phyloP scores from a whole-genome alignment of 352 stramenopile genomes.

The Thalassiosira sp. region DNA sequence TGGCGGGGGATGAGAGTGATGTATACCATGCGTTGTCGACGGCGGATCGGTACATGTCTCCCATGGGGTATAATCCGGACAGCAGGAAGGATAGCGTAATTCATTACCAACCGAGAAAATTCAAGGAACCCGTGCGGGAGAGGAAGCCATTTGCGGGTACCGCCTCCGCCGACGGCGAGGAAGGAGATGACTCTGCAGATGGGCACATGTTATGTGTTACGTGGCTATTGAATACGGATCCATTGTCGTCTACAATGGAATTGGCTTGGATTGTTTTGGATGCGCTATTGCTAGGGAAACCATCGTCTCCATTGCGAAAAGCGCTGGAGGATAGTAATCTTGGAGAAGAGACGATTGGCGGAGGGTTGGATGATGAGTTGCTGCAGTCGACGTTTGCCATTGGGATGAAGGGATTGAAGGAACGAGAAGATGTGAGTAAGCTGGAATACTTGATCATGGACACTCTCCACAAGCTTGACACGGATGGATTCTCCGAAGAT shows the following conservation, averaged over 20 bases:
- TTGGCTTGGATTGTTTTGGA: constrained; percentile 79
- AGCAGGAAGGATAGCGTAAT: constrained; percentile 39
- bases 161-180: constrained; percentile 11
- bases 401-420: constrained; percentile 61
- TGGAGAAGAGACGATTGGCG: constrained; percentile 72
- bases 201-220: constrained; percentile 79
- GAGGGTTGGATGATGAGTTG: constrained; percentile 69
- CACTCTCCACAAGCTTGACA: constrained; percentile 60
- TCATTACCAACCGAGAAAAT: constrained; percentile 36
- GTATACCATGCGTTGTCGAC: constrained; percentile 51
- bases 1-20: constrained; percentile 70
- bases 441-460: constrained; percentile 70
- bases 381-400: constrained; percentile 81
- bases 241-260: constrained; percentile 68
- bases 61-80: constrained; percentile 42
- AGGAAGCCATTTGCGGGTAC: constrained; percentile 34
- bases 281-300: constrained; percentile 77
- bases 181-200: constrained; percentile 34
- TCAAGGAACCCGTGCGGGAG: constrained; percentile 29
- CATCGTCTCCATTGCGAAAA: constrained; percentile 56
- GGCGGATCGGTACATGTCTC: constrained; percentile 66
- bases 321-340: constrained; percentile 58
- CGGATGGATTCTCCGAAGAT: constrained; percentile 77
- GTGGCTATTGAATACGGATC: constrained; percentile 82
- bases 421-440: constrained; percentile 38